Evolutionary conservation across 2,329 filamentous ascomycete species (phyloP).

Genomic region (Colletotrichum spaethianum): DNA sequence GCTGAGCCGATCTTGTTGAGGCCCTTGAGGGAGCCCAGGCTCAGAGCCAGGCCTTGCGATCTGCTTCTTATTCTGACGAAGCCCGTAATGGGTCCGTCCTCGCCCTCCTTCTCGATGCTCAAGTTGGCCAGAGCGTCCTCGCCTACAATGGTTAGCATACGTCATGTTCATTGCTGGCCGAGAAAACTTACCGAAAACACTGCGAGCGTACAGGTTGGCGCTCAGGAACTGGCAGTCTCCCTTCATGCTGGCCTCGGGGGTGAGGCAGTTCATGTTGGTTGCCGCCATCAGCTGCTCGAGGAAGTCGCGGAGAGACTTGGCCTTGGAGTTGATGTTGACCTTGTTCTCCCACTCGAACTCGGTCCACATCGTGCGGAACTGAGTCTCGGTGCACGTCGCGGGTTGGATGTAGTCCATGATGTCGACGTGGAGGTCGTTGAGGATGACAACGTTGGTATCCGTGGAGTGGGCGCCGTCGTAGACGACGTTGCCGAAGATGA

Average conservation of each 20-base stretch:
- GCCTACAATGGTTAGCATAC: constrained; percentile 67
- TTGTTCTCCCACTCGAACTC: constrained; percentile 99
- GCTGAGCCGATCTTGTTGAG: constrained; percentile 82
- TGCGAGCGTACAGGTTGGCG: constrained; percentile 95
- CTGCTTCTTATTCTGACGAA: constrained; percentile 98
- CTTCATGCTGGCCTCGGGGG: constrained; percentile 95
- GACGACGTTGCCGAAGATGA: constrained; percentile 98
- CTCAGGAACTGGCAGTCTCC: constrained; percentile 98
- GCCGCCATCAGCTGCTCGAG: constrained; percentile 94
- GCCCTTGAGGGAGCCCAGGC: constrained; percentile 93
- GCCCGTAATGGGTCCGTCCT: constrained; percentile 94
- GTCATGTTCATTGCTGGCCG: constrained; percentile 15
- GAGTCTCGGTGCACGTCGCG: constrained; percentile 94
- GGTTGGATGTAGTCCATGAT: constrained; percentile 99
- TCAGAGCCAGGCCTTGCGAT: constrained; percentile 94
- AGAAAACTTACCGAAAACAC: constrained; percentile 90
- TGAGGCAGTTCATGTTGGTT: constrained; percentile 99
- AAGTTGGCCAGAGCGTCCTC: constrained; percentile 98
- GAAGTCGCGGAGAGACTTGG: constrained; percentile 92
- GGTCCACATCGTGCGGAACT: constrained; percentile 99
- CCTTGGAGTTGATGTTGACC: constrained; percentile 99
- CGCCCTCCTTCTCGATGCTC: constrained; percentile 97
- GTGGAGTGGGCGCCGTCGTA: constrained; percentile 95
- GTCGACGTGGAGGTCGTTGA: constrained; percentile 98
- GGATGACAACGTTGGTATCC: constrained; percentile 95